Conservation (phyloP, 2,329 filamentous ascomycete genomes). For the Cordyceps fumosorosea region DNA sequence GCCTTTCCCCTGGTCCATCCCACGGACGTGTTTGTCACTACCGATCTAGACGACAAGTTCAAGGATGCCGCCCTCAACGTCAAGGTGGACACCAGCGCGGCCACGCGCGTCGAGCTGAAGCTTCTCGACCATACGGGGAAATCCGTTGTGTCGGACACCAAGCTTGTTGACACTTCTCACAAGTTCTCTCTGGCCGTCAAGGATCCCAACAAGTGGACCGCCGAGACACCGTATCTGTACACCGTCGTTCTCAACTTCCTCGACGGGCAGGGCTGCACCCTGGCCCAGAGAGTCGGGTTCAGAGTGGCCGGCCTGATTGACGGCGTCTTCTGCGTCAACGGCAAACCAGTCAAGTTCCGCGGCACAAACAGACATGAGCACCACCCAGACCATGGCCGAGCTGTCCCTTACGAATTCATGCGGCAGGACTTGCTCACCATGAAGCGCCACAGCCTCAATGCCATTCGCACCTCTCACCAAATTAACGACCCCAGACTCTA, state of each 20-base stretch:
- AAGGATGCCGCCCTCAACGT: slow-evolving; percentile 45
- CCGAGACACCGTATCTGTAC: slow-evolving; percentile 60
- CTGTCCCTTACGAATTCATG: slow-evolving; percentile 56
- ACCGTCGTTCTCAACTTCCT: slow-evolving; percentile 35
- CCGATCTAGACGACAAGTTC: slow-evolving; percentile 48
- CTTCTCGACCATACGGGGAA: slow-evolving; percentile 30
- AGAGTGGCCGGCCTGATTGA: slow-evolving; percentile 54
- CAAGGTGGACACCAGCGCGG: slow-evolving; percentile 36
- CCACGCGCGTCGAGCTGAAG: slow-evolving; percentile 25
- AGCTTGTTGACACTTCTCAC: slow-evolving; percentile 28
- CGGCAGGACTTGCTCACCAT: slow-evolving; percentile 55
- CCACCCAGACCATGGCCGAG: slow-evolving; percentile 54
- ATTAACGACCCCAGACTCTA: slow-evolving; percentile 55
- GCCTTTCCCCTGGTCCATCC: slow-evolving; percentile 50
- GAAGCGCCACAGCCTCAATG: slow-evolving; percentile 65
- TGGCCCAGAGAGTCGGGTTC: slow-evolving; percentile 56
- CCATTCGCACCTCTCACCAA: slow-evolving; percentile 62
- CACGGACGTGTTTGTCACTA: slow-evolving; percentile 50
- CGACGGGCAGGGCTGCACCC: slow-evolving; percentile 23
- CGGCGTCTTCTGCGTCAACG: slow-evolving; percentile 59
- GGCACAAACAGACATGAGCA: slow-evolving; percentile 69
- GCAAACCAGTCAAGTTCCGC: slow-evolving; percentile 55
- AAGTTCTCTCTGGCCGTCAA: slow-evolving; percentile 36
- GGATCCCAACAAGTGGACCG: slow-evolving; percentile 59
- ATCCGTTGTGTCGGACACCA: slow-evolving; percentile 21